Evolutionary conservation across 1,284 basidiomycete genomes (phyloP).

Genomic region (Ustilago bromivora): DNA sequence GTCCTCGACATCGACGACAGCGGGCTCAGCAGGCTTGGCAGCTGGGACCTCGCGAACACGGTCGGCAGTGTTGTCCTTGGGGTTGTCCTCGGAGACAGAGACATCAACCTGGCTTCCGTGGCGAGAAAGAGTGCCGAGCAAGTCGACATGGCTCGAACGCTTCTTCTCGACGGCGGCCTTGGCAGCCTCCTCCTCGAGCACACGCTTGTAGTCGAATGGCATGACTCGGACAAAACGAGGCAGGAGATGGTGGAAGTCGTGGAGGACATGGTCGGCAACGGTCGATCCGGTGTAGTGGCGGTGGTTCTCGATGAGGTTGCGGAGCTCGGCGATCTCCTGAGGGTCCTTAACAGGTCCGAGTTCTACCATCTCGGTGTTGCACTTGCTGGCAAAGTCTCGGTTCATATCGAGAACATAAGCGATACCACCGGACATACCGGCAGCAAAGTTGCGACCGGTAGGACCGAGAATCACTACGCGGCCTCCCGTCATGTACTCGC

Average conservation of each 20-base stretch:
- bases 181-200: slow-evolving; percentile 67
- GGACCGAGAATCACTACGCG: slow-evolving; percentile 59
- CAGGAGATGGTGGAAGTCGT: slow-evolving; percentile 66
- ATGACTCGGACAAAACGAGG: slow-evolving; percentile 68
- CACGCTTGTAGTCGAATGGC: slow-evolving; percentile 67
- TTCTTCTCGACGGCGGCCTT: slow-evolving; percentile 68
- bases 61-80: slow-evolving; percentile 46
- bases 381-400: slow-evolving; percentile 62
- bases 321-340: slow-evolving; percentile 66
- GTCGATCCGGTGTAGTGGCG: slow-evolving; percentile 67
- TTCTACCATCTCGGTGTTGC: slow-evolving; percentile 67
- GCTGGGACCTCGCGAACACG: slow-evolving; percentile 41
- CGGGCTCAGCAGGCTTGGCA: slow-evolving; percentile 60
- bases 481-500: slow-evolving; percentile 65
- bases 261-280: slow-evolving; percentile 64
- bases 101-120: slow-evolving; percentile 65
- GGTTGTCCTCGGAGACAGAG: slow-evolving; percentile 45
- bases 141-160: slow-evolving; percentile 67
- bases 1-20: slow-evolving; percentile 65
- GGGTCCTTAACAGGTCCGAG: slow-evolving; percentile 64
- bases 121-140: slow-evolving; percentile 66
- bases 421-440: slow-evolving; percentile 65
- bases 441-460: slow-evolving; percentile 62
- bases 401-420: slow-evolving; percentile 68
- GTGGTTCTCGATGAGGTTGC: slow-evolving; percentile 68